These are phyloP conservation scores for Solanum aculeatissimum DNA, from an alignment of 305 asterid genomes.

Conservation along the genomic window DNA sequence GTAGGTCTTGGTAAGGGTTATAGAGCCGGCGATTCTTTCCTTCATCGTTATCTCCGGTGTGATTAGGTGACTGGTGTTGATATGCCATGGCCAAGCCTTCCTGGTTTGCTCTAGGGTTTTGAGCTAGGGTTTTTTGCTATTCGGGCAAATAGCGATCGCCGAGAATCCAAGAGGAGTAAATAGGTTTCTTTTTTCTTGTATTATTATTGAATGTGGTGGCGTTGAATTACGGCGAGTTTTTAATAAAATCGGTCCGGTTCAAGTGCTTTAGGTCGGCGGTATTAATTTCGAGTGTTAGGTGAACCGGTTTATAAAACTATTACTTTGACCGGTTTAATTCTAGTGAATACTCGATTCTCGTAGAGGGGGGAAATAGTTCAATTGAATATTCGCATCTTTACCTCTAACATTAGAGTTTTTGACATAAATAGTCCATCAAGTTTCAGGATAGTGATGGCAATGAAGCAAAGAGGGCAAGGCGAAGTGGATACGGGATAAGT, in stretches of 20 bases:
- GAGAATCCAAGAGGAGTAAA: neutral
- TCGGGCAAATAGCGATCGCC: neutral
- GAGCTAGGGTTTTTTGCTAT: conserved; percentile 13
- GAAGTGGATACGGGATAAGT: no score
- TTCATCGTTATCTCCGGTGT: conserved; percentile 16
- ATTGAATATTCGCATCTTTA: neutral
- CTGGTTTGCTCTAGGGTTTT: neutral
- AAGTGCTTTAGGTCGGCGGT: neutral
- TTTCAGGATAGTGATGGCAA: no score
- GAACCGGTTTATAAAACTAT: neutral
- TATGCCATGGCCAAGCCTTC: conserved; percentile 43
- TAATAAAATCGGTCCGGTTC: neutral
- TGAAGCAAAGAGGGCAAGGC: no score
- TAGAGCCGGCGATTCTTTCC: conserved; percentile 54
- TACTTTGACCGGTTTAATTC: neutral
- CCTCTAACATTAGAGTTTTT: neutral
- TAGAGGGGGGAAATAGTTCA: neutral
- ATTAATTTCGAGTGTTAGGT: neutral
- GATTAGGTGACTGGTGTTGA: conserved; percentile 50
- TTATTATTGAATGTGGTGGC: neutral
- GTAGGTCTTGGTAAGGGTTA: conserved; percentile 80
- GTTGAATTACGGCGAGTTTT: neutral
- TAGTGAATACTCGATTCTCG: neutral
- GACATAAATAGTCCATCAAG: neutral
- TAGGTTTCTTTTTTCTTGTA: neutral